Conservation (phyloP, 306 rosid genomes). For the Dryas octopetala region DNA sequence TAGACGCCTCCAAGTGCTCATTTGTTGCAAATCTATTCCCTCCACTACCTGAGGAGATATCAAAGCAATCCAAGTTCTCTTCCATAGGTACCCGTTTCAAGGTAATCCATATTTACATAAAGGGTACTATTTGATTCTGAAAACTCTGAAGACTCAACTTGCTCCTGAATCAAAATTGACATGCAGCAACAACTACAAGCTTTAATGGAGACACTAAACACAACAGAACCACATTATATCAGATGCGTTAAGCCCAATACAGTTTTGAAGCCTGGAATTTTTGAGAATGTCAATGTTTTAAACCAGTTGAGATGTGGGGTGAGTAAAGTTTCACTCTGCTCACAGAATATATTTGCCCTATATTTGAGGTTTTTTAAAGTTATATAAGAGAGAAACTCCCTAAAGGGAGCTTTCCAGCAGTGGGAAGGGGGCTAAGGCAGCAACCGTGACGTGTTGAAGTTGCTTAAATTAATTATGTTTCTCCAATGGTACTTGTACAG, state of each 20-base stretch:
- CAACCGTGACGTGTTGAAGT: too few species aligned
- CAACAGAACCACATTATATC: slow-evolving; percentile 89
- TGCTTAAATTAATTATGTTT: slow-evolving; percentile 4
- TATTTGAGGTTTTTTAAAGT: background rate
- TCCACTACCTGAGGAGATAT: slow-evolving; percentile 72
- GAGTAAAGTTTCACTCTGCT: slow-evolving; percentile 28
- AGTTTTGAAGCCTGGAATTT: slow-evolving; percentile 84
- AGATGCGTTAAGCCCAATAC: slow-evolving; percentile 92
- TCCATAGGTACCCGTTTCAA: slow-evolving; percentile 79
- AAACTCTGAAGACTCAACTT: slow-evolving; percentile 25
- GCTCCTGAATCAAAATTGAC: slow-evolving; percentile 30
- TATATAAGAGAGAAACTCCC: background rate
- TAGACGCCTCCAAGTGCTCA: slow-evolving; percentile 65
- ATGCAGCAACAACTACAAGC: slow-evolving; percentile 85
- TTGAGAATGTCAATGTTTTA: slow-evolving; percentile 76
- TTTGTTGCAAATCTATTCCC: slow-evolving; percentile 81
- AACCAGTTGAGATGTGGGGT: slow-evolving; percentile 91
- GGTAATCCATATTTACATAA: slow-evolving; percentile 37
- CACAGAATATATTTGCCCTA: slow-evolving; percentile 5
- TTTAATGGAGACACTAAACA: slow-evolving; percentile 78
- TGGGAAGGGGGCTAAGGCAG: too few species aligned
- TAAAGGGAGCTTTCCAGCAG: too few species aligned
- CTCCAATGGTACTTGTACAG: slow-evolving; percentile 38
- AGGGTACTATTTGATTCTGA: slow-evolving; percentile 1
- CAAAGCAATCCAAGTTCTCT: slow-evolving; percentile 85